These are phyloP conservation scores for Chlamydomonas schloesseri DNA, from an alignment of 139 green algal species.

Conservation along the genomic window DNA sequence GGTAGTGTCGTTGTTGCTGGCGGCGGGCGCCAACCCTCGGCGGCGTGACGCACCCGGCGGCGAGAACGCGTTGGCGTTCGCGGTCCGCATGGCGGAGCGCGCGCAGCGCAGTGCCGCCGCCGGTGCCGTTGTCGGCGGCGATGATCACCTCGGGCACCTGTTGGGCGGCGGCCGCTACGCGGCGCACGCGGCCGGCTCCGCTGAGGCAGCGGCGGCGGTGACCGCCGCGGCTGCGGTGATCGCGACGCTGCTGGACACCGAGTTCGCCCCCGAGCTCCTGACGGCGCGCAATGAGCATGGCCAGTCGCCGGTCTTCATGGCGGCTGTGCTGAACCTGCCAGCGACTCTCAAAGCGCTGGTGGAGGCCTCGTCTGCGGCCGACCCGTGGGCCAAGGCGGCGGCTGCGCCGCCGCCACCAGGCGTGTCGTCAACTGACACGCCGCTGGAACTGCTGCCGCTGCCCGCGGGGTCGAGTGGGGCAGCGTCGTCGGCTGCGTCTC, in stretches of 20 bases:
- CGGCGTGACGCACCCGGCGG: not conserved
- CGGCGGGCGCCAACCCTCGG: conserved; percentile 4
- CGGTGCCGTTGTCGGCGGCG: not conserved
- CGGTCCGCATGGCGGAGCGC: not conserved
- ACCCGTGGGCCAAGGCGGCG: conserved; percentile 18
- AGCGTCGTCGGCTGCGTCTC: not conserved
- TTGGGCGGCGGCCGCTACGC: too few relatives aligned
- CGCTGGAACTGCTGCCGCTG: not conserved
- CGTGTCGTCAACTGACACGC: not conserved
- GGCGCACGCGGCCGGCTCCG: not conserved
- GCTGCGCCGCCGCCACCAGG: not conserved
- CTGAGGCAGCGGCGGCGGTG: not conserved
- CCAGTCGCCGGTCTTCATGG: conserved; percentile 17
- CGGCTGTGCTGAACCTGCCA: conserved; percentile 2
- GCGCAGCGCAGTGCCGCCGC: not conserved
- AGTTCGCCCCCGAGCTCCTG: not conserved
- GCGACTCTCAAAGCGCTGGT: not conserved
- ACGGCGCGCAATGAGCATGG: not conserved
- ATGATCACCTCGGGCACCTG: not conserved
- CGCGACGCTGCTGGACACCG: not conserved
- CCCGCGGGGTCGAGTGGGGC: not conserved
- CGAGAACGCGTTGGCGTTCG: conserved; percentile 27
- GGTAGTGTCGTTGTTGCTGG: not conserved
- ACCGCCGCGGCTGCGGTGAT: not conserved
- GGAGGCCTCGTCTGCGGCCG: not conserved